A percentile compares a stretch with the other conserved stretches of the same genome.
Evolutionary conservation across 2,329 filamentous ascomycete species (phyloP).

Genomic region (Hypomyces rosellus): DNA sequence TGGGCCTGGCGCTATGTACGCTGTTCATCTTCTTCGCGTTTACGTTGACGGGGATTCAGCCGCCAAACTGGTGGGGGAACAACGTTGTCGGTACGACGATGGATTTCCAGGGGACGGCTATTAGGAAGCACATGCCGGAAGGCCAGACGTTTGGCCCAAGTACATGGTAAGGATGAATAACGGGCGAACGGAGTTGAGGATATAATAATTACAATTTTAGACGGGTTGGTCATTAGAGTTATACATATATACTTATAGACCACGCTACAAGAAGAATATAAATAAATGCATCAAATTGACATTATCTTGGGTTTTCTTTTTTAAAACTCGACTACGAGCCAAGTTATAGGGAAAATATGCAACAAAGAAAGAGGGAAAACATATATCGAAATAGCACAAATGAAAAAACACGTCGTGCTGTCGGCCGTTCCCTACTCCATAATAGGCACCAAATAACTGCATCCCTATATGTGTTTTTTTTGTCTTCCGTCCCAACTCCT

Average conservation of each 20-base stretch:
- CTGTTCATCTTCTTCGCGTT: conserved; percentile 66
- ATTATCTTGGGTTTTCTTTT: neutral
- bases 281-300: neutral
- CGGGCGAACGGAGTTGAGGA: too few species aligned
- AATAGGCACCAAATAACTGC: too few species aligned
- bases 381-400: too few species aligned
- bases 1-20: conserved; percentile 61
- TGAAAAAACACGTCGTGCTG: too few species aligned
- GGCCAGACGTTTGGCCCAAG: conserved; percentile 58
- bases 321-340: neutral
- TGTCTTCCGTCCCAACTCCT: too few species aligned
- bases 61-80: conserved; percentile 68
- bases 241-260: too few species aligned
- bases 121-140: conserved; percentile 45
- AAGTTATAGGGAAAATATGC: too few species aligned
- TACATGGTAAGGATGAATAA: conserved; percentile 35
- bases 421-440: too few species aligned
- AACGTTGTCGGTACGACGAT: conserved; percentile 51
- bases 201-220: neutral
- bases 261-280: neutral
- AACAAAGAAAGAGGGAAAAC: too few species aligned
- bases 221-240: too few species aligned
- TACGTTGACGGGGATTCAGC: conserved; percentile 53
- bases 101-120: conserved; percentile 53
- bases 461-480: too few species aligned